These are phyloP conservation scores for Entonaema liquescens DNA, from an alignment of 495 filamentous ascomycete species.

Conservation along the genomic window DNA sequence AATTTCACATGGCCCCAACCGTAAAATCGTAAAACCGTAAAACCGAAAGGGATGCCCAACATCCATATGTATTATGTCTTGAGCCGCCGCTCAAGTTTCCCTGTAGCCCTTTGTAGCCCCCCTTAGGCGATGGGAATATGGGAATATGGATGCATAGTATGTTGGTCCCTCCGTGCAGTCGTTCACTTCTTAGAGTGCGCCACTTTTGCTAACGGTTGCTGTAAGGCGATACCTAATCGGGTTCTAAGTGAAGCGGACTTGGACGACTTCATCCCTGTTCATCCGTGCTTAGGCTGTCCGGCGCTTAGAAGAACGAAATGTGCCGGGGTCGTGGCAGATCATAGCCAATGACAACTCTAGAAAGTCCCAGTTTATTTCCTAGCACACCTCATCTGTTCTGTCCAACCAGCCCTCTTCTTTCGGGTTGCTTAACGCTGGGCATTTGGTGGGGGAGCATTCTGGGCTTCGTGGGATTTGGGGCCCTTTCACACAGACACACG, in stretches of 20 bases:
- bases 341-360: conserved; percentile 33
- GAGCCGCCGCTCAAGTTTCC: conserved; percentile 12
- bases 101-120: conserved; percentile 23
- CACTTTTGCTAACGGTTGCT: conserved; percentile 38
- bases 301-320: conserved; percentile 43
- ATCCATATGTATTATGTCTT: conserved; percentile 22
- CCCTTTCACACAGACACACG: conserved; percentile 9
- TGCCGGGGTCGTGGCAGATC: conserved; percentile 35
- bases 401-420: conserved; percentile 55
- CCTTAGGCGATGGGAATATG: conserved; percentile 18
- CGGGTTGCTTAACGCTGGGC: conserved; percentile 48
- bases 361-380: conserved; percentile 30
- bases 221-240: conserved; percentile 39
- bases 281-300: conserved; percentile 37
- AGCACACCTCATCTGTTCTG: conserved; percentile 31
- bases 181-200: conserved; percentile 26
- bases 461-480: conserved; percentile 40
- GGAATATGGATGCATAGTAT: neutral
- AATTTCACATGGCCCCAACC: conserved; percentile 28
- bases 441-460: conserved; percentile 35
- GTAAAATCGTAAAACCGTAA: no score
- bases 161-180: conserved; percentile 38
- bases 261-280: conserved; percentile 21
- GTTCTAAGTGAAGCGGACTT: conserved; percentile 25
- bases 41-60: conserved; percentile 32